Conservation (phyloP, 441 rosid genomes). For the Melastoma candidum region DNA sequence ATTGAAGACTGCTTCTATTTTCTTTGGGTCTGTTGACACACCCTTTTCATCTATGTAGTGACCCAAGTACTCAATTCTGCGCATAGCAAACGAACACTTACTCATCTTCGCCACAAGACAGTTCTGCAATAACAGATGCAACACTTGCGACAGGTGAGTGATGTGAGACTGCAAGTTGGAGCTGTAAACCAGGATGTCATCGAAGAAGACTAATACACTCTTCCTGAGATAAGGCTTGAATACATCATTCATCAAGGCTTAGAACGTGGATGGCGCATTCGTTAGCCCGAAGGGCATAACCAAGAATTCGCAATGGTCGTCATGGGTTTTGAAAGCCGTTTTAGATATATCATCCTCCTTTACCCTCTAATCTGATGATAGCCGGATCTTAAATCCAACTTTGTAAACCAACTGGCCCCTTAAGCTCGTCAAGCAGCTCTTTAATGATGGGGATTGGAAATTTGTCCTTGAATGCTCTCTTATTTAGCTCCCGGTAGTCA, state of each 20-base stretch:
- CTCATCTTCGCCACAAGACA: neutral
- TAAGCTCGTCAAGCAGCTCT: constrained; percentile 1
- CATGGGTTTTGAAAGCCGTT: neutral
- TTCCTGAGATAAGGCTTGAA: too few relatives aligned
- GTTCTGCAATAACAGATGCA: too few relatives aligned
- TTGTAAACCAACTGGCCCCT: neutral
- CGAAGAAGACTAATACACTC: neutral
- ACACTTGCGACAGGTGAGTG: too few relatives aligned
- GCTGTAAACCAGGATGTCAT: constrained; percentile 1
- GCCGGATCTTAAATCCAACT: neutral
- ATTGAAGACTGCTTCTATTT: neutral
- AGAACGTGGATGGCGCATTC: neutral
- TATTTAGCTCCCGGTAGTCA: neutral
- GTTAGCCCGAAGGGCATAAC: constrained; percentile 1
- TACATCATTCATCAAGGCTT: neutral
- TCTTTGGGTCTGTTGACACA: neutral
- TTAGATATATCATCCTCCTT: neutral
- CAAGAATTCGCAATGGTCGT: neutral
- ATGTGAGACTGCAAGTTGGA: neutral
- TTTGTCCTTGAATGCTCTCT: neutral
- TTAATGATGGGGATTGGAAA: neutral
- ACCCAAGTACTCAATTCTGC: neutral
- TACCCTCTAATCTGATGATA: neutral
- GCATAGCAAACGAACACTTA: neutral
- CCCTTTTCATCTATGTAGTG: neutral